These are phyloP conservation scores for Allium sativum DNA, from an alignment of 106 monocot species.

Conservation along the genomic window DNA sequence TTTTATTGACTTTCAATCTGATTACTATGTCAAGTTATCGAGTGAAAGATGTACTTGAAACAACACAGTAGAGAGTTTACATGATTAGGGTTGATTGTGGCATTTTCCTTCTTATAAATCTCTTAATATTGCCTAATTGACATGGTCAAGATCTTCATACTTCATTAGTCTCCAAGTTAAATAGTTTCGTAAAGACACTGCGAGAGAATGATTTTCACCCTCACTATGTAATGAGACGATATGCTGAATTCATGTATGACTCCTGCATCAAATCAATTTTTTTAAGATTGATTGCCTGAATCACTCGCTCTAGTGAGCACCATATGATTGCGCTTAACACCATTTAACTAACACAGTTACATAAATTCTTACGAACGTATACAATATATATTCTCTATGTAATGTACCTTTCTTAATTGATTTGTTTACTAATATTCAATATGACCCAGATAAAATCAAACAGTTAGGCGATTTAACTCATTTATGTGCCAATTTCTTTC, in stretches of 20 bases:
- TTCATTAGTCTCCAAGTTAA: constrained; percentile 64
- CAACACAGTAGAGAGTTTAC: constrained; percentile 44
- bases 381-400: no score
- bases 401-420: no score
- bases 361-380: no score
- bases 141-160: constrained; percentile 76
- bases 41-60: constrained; percentile 28
- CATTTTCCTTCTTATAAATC: constrained; percentile 51
- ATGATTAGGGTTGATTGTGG: constrained; percentile 59
- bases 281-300: no score
- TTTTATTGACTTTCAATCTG: constrained; percentile 72
- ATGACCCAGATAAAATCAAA: no score
- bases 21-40: constrained; percentile 65
- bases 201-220: constrained; percentile 99
- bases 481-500: no score
- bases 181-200: constrained; percentile 69
- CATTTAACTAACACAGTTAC: no score
- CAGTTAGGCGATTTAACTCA: no score
- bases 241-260: constrained; percentile 99
- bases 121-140: constrained; percentile 56
- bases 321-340: no score
- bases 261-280: no score
- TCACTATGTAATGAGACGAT: constrained; percentile 94
- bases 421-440: no score
- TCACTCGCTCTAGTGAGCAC: no score